These are phyloP conservation scores for Sideroxylon spinosum DNA, from an alignment of 179 eudicot genomes.

Conservation along the genomic window DNA sequence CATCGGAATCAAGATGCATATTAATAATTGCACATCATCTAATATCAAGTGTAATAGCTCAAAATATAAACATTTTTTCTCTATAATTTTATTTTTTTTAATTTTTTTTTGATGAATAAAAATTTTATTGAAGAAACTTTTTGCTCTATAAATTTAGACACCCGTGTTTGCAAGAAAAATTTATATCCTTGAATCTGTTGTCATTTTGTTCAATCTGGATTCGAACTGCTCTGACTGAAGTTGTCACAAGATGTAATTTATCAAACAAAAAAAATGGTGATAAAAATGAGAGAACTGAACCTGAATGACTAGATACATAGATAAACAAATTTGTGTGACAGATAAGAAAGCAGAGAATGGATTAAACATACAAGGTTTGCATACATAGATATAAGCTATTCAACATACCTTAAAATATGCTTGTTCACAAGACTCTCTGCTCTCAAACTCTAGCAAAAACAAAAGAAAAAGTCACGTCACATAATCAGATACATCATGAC, in stretches of 20 bases:
- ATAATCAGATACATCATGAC: constrained; percentile 6
- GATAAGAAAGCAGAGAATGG: neutral
- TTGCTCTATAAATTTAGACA: no score
- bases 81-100: neutral
- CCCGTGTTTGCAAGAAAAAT: no score
- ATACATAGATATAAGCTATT: neutral
- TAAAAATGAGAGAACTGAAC: neutral
- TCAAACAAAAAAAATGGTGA: no score
- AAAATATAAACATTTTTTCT: no score
- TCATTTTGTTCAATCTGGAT: no score
- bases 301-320: constrained; percentile 6
- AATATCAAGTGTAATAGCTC: neutral
- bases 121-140: no score
- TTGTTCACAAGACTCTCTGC: constrained; percentile 70
- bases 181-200: no score
- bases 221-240: no score
- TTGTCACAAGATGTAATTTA: no score
- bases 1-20: neutral
- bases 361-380: neutral
- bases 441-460: constrained; percentile 65
- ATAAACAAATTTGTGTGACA: neutral
- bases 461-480: constrained; percentile 18
- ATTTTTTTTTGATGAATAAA: neutral
- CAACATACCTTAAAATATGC: constrained; percentile 82
- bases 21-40: neutral